Base-by-base conservation (phyloP, 2,329 filamentous ascomycete genomes). In the Thermoascus crustaceus region DNA sequence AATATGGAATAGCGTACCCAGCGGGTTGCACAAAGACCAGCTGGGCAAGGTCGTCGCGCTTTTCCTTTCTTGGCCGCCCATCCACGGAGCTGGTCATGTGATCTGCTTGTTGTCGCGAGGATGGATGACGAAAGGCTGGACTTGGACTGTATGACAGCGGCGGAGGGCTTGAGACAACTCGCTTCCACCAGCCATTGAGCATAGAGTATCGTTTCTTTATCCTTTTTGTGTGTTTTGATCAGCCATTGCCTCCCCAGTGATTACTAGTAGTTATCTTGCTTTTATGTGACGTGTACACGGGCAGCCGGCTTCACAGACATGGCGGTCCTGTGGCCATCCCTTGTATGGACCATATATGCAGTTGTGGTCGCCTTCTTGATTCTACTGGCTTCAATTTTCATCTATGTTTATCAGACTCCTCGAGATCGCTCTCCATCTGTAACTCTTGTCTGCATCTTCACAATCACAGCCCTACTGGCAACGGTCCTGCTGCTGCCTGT, bases 321-420 rank as follows among this genome's bases (percentile, higher is more conserved):
- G 76, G 73, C 74, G 32, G 68, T 91, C 57, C 76, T 95, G 43
- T 87, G 93, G 60, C 83, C 82, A 37, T 85, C 84, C 54, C 73
- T 96, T 47, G 96, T 96, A 61, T 98, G 91, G 91, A 80, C 91
- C 43, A 78, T 88, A 35, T 98, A 96, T 61, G 85, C 82, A 42
- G 75, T 89, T 40, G 88, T 85, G 37, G 72, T 96, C 32, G 80
- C 61, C 41, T 66, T 94, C 37, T 77, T 89, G 43, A 75, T 94
- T 34, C 66, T 81, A 45, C 80, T 86, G 39, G 82, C 88, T 35
- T 76, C 80, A 43, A 76, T 93, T 52, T 95, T 93, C 47, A 86
- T 91, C 42, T 89, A 89, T 63, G 76, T 85, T 49, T 96, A 94
- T 73, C 89, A 96, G 60, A 80, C 83, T 7, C 84, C 88, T 21